phyloP scores from a whole-genome alignment of 257 asterid genomes.

The Primulina eburnea region DNA sequence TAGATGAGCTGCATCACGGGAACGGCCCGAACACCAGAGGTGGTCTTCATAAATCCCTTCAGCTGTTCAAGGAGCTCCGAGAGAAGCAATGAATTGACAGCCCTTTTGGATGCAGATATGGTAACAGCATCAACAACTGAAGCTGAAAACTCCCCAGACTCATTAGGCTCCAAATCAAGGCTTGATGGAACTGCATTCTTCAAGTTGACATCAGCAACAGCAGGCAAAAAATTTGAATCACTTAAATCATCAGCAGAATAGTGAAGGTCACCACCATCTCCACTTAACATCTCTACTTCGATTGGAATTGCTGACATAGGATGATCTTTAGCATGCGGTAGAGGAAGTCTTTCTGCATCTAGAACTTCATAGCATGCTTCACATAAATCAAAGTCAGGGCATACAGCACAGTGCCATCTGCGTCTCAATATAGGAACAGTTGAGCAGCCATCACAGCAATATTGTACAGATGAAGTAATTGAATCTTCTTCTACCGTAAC shows the following conservation, averaged over 20 bases:
- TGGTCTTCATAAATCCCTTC: constrained; percentile 90
- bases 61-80: constrained; percentile 95
- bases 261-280: constrained; percentile 84
- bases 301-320: constrained; percentile 96
- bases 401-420: constrained; percentile 96
- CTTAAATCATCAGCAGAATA: constrained; percentile 67
- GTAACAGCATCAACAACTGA: constrained; percentile 80
- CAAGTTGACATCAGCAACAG: constrained; percentile 53
- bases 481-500: constrained; percentile 87
- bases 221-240: constrained; percentile 60
- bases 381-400: constrained; percentile 98
- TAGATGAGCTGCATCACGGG: constrained; percentile 95
- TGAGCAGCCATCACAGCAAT: constrained; percentile 98
- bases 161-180: constrained; percentile 78
- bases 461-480: constrained; percentile 90
- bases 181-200: constrained; percentile 60
- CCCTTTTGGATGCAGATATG: constrained; percentile 94
- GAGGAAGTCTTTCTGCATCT: constrained; percentile 93
- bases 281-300: constrained; percentile 82
- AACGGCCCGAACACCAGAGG: constrained; percentile 83
- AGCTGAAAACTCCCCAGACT: constrained; percentile 70
- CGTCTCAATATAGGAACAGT: constrained; percentile 94
- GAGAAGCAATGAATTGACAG: constrained; percentile 86
- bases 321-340: constrained; percentile 95
- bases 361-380: constrained; percentile 91